phyloP scores from a whole-genome alignment of 176 grass and related monocot genomes.

The Carex parvula region DNA sequence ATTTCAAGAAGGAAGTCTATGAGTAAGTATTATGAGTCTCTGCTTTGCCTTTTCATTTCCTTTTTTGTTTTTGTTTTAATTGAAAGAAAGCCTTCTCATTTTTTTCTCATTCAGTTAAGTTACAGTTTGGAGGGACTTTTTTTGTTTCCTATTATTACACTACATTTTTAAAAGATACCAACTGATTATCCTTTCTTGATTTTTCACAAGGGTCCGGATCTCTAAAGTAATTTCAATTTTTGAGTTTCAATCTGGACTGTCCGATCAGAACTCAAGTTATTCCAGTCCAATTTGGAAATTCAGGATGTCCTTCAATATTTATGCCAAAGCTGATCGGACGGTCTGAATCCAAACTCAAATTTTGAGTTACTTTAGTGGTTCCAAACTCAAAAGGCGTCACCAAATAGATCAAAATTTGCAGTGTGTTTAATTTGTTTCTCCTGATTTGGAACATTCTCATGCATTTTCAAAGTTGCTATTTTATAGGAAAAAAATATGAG shows the following conservation, averaged over 20 bases:
- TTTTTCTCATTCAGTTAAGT: background rate
- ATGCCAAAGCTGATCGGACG: too few relatives aligned
- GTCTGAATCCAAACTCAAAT: too few relatives aligned
- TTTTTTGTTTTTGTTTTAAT: background rate
- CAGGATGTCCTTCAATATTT: too few relatives aligned
- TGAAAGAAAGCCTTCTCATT: background rate
- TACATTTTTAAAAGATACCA: background rate
- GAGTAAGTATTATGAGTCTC: slow-evolving; percentile 29
- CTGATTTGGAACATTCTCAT: background rate
- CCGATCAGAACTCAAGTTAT: too few relatives aligned
- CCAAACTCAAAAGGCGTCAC: background rate
- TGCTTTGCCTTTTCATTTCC: background rate
- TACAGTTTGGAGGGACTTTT: background rate
- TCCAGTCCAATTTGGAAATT: too few relatives aligned
- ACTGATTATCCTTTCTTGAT: background rate
- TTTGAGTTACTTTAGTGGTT: too few relatives aligned
- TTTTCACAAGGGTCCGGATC: background rate
- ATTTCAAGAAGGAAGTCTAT: slow-evolving; percentile 40
- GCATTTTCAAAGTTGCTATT: background rate
- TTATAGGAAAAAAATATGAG: background rate
- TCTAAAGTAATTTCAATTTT: too few relatives aligned
- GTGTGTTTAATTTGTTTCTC: background rate
- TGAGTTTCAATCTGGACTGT: too few relatives aligned
- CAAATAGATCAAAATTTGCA: background rate
- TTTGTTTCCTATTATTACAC: background rate